Conservation (phyloP, 2,329 filamentous ascomycete genomes). For the Pseudonectria buxi region DNA sequence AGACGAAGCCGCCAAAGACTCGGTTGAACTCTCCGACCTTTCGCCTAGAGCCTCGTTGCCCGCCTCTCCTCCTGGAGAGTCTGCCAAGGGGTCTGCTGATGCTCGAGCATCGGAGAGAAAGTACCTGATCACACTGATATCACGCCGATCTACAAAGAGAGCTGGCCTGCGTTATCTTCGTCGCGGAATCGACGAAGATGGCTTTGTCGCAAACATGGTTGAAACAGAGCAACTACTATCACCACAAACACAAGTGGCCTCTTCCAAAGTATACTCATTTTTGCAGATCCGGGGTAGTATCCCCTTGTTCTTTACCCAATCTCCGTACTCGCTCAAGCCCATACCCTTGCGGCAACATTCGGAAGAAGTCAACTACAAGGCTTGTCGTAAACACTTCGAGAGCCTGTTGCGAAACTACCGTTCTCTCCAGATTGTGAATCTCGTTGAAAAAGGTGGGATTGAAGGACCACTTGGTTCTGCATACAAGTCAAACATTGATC, state of each 20-base stretch:
- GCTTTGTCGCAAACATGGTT: constrained; percentile 80
- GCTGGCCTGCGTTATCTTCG: constrained; percentile 86
- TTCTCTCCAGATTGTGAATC: constrained; percentile 66
- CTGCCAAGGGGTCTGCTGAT: constrained; percentile 29
- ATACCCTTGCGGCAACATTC: constrained; percentile 78
- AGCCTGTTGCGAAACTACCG: constrained; percentile 66
- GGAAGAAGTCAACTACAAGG: constrained; percentile 66
- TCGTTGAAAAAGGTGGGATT: constrained; percentile 82
- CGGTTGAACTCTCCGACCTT: constrained; percentile 39
- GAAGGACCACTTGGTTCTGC: constrained; percentile 73
- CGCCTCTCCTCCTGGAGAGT: constrained; percentile 19
- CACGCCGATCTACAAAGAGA: constrained; percentile 77
- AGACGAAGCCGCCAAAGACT: constrained; percentile 40
- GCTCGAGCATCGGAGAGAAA: constrained; percentile 43
- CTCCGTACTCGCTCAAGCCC: constrained; percentile 88
- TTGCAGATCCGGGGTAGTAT: constrained; percentile 86
- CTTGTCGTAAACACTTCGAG: constrained; percentile 74
- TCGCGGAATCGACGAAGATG: constrained; percentile 83
- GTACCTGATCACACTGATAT: constrained; percentile 83
- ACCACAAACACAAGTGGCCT: constrained; percentile 55
- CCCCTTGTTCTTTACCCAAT: constrained; percentile 91
- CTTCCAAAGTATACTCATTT: constrained; percentile 68
- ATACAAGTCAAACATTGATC: constrained; percentile 62
- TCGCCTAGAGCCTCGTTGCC: constrained; percentile 22
- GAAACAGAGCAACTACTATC: constrained; percentile 95